Evolutionary conservation across 345 rosid genomes (phyloP), one percentile per base, ranked within the genome.

Genomic region (Acer saccharum): DNA sequence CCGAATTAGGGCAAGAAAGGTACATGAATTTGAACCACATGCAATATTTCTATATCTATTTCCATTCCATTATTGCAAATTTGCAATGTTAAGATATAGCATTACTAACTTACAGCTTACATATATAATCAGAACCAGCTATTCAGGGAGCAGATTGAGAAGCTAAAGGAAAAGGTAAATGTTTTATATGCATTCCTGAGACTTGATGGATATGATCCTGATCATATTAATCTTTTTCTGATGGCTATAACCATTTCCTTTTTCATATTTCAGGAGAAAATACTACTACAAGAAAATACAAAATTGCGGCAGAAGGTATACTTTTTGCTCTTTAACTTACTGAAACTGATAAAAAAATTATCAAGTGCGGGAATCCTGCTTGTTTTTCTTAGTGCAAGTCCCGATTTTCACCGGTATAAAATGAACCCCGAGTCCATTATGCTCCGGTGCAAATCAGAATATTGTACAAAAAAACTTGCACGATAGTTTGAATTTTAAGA

Each of bases 1-100:
- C 77, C 89, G 78, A 83, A 89, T 95, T 70, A 87, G 97, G 88
- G 90, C 91, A 29, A 91, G 84, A 89, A 93, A 93, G 99, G 98
- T 93, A 80, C 69, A 16, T 71, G 21, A 41, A 10, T 69, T n/a
- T 39, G 0, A 10, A 23, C 23, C 18, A 10, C 2, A 21, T 35
- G 39, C 39, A 4, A 4, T 35, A 35, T 7, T 1, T 23, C 10
- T 13, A 4, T 60, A 27, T 63, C 2, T 4, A 3, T 41, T n/a
- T 5, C 39, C 39, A 35, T 35, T 35, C 39, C 39, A 35, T 35
- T 35, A 35, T 35, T 35, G 39, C 39, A 35, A 35, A 35, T 14
- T 55, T 43, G 48, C n/a, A 3, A 21, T 7, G 43, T 17, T 20
- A 58, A n/a, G 39, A 58, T 17, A 43, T 13, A 13, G 17, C 18